Evolutionary conservation across 1,139 yeast genomes (phyloP), one percentile per base, ranked within the genome.

Genomic region (Pneumocystis jirovecii): DNA sequence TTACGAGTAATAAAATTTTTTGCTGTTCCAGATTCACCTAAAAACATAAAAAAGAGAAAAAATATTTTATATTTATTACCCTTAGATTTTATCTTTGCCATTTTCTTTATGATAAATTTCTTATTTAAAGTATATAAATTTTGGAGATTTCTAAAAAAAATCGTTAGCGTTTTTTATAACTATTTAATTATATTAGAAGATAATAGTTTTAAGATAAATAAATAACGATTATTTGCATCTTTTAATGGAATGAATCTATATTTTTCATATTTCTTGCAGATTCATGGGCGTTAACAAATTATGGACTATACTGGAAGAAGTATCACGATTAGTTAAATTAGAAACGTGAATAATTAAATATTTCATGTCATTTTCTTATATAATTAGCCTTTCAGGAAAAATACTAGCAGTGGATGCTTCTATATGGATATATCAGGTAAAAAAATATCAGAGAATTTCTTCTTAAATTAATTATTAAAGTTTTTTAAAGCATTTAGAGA

Each of bases 391-490:
- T 17, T 77, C 80, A 21, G 83, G 90, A 68, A 87, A 87, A 73
- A 80, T 82, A 67, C 78, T 95, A 71, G 98, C 98, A 0, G 95
- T 95, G 12, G 99, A 95, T 78, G 99, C 98, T 0, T 91, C 97
- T 1, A 95, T 95, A 70, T 95, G 99, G 99, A 88, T 95, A 65
- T 95, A 95, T 74, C 99, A 95, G 74, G 61, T 60, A 39, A 60
- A 12, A 25, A 29, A 29, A 12, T 29, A 7, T 60, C 25, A 19
- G 10, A 4, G 12, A 6, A 25, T 15, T 3, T 3, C 3, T 21
- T 37, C 12, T 12, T 12, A 21, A 7, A 15, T 60, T 39, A 12
- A 39, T 21, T 21, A 4, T 12, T 60, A 3, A 21, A 60, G 61
- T 95, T 95, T 73, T 78, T 95, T 69, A 93, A 91, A 73, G 98